Evolutionary conservation across 2,329 filamentous ascomycete species (phyloP).

Genomic region (Pyrenophora graminea): DNA sequence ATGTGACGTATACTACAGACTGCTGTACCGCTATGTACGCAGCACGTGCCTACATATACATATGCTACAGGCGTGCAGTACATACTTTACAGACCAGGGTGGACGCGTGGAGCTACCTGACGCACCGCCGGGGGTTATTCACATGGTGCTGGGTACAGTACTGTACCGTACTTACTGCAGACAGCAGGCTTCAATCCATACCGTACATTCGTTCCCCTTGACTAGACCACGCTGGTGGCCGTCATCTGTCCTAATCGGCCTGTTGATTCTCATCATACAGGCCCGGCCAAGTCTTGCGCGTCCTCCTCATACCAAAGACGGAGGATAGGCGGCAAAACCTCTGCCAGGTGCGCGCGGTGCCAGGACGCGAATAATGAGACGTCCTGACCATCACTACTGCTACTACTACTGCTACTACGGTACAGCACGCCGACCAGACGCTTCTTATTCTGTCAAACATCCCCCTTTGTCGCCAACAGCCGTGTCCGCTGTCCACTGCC

Average conservation of each 20-base stretch:
- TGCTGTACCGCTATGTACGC: no score
- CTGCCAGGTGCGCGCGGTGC: slow-evolving; percentile 6
- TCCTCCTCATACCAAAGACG: not conserved
- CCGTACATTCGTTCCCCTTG: not conserved
- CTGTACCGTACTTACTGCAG: no score
- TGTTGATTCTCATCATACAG: no score
- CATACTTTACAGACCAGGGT: no score
- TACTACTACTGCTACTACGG: no score
- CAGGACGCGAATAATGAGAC: slow-evolving; percentile 16
- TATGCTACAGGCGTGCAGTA: no score
- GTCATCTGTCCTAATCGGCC: no score
- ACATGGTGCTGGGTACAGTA: no score
- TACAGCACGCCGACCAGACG: slow-evolving; percentile 4
- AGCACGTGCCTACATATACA: no score
- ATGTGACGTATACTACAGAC: slow-evolving; percentile 1
- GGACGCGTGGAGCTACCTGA: slow-evolving; percentile 4
- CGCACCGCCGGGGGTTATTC: not conserved
- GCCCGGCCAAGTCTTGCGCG: not conserved
- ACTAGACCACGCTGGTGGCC: not conserved
- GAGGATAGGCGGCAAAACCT: no score
- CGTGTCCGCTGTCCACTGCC: slow-evolving; percentile 5
- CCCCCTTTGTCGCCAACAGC: slow-evolving; percentile 4
- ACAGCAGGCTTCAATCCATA: no score
- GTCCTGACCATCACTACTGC: not conserved
- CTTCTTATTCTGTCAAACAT: not conserved